Conservation (phyloP, 495 filamentous ascomycete genomes). For the Xylaria flabelliformis region DNA sequence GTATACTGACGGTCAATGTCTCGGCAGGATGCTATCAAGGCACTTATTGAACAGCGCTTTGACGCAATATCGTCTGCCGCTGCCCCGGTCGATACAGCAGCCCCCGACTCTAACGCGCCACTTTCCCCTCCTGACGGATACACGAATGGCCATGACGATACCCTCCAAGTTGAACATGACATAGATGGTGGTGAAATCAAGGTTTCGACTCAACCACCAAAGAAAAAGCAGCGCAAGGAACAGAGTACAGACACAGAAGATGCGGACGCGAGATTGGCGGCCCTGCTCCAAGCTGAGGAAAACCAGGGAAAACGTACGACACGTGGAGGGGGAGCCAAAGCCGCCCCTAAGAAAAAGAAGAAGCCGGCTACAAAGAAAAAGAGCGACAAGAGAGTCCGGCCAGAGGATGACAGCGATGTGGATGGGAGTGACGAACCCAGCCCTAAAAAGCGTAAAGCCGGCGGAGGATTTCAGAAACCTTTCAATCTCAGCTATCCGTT, state of each 20-base stretch:
- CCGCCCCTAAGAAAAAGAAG: constrained; percentile 54
- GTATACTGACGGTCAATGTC: constrained; percentile 20
- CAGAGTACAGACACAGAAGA: constrained; percentile 57
- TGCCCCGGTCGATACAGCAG: constrained; percentile 42
- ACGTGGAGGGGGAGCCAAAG: constrained; percentile 64
- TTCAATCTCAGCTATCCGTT: constrained; percentile 58
- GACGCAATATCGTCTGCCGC: constrained; percentile 70
- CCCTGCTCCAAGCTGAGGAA: constrained; percentile 89
- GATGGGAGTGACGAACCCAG: constrained; percentile 64
- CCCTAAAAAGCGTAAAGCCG: constrained; percentile 57
- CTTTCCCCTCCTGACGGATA: constrained; percentile 33
- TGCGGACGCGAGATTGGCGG: constrained; percentile 84
- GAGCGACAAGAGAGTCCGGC: constrained; percentile 75
- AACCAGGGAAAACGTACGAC: constrained; percentile 76
- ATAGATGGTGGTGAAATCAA: constrained; percentile 54
- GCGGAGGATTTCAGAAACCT: constrained; percentile 59
- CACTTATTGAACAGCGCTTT: constrained; percentile 87
- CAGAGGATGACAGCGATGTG: constrained; percentile 80
- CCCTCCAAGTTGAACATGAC: constrained; percentile 35
- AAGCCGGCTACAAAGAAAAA: constrained; percentile 73
- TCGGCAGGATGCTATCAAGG: constrained; percentile 75
- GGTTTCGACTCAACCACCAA: constrained; percentile 57
- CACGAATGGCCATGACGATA: constrained; percentile 45
- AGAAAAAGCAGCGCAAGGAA: constrained; percentile 65
- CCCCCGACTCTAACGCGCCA: constrained; percentile 34